phyloP scores from a whole-genome alignment of 2,329 filamentous ascomycete genomes.

The Aspergillus latus region DNA sequence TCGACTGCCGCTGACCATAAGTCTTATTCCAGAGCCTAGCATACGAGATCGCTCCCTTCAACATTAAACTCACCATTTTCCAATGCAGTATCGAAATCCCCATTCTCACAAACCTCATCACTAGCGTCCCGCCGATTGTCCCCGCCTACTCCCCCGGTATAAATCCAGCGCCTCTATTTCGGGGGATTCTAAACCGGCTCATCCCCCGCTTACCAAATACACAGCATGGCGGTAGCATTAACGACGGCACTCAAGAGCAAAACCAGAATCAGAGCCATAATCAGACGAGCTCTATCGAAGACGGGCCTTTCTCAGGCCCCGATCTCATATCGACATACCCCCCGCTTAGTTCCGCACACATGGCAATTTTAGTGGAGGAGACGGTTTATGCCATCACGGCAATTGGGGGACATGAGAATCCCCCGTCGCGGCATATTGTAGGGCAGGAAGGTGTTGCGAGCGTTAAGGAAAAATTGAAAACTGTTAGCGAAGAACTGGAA shows the following conservation, averaged over 20 bases:
- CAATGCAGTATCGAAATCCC: slow-evolving; percentile 93
- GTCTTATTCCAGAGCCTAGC: slow-evolving; percentile 62
- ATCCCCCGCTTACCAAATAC: slow-evolving; percentile 70
- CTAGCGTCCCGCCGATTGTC: slow-evolving; percentile 74
- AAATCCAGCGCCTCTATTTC: slow-evolving; percentile 75
- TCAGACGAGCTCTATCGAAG: slow-evolving; percentile 28
- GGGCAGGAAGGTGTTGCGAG: slow-evolving; percentile 82
- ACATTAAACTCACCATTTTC: slow-evolving; percentile 92
- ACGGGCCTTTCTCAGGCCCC: slow-evolving; percentile 38
- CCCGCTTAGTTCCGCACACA: slow-evolving; percentile 64
- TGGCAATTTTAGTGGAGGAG: slow-evolving; percentile 76
- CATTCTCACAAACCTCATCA: slow-evolving; percentile 81
- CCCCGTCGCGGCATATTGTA: slow-evolving; percentile 89
- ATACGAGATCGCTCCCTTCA: slow-evolving; percentile 95
- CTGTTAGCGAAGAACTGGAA: slow-evolving; percentile 91
- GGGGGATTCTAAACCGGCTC: slow-evolving; percentile 78
- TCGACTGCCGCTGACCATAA: neutral
- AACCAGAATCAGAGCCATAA: slow-evolving; percentile 20
- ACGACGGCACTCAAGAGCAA: neutral
- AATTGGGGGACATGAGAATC: slow-evolving; percentile 94
- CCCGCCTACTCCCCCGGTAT: slow-evolving; percentile 65
- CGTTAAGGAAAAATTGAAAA: slow-evolving; percentile 95
- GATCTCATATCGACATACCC: slow-evolving; percentile 70
- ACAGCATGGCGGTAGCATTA: slow-evolving; percentile 13
- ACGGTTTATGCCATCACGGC: slow-evolving; percentile 88